Conservation (phyloP, 225 moss, liverwort and hornwort species). For the Pseudoscleropodium purum region DNA sequence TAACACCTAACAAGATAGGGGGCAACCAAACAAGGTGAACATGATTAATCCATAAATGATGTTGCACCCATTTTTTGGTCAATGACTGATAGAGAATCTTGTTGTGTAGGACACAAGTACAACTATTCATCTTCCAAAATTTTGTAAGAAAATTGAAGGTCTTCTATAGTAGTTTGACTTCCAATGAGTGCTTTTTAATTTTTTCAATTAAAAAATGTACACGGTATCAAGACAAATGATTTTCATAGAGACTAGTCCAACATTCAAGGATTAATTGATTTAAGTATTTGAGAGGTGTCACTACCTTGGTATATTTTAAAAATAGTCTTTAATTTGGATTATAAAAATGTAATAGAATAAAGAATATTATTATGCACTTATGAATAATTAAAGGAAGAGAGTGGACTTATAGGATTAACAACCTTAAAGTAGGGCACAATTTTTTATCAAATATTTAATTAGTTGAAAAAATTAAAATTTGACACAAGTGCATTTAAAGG, state of each 20-base stretch:
- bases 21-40: not conserved
- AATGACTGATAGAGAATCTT: too few relatives aligned
- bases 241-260: too few relatives aligned
- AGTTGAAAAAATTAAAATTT: not conserved
- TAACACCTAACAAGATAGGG: not conserved
- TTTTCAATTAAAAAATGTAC: too few relatives aligned
- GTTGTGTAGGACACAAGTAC: too few relatives aligned
- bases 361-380: not conserved
- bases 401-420: not conserved
- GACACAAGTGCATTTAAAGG: accelerated
- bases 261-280: not conserved
- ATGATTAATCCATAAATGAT: too few relatives aligned
- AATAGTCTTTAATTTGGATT: not conserved
- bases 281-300: not conserved
- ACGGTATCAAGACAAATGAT: too few relatives aligned
- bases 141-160: too few relatives aligned
- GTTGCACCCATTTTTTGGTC: too few relatives aligned
- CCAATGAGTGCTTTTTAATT: too few relatives aligned
- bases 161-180: too few relatives aligned
- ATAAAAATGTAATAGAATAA: not conserved
- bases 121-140: too few relatives aligned
- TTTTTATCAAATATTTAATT: accelerated
- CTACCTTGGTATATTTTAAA: not conserved
- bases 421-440: accelerated
- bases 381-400: not conserved